phyloP scores from a whole-genome alignment of 768 basidiomycete species.

The Coprinopsis sp. region DNA sequence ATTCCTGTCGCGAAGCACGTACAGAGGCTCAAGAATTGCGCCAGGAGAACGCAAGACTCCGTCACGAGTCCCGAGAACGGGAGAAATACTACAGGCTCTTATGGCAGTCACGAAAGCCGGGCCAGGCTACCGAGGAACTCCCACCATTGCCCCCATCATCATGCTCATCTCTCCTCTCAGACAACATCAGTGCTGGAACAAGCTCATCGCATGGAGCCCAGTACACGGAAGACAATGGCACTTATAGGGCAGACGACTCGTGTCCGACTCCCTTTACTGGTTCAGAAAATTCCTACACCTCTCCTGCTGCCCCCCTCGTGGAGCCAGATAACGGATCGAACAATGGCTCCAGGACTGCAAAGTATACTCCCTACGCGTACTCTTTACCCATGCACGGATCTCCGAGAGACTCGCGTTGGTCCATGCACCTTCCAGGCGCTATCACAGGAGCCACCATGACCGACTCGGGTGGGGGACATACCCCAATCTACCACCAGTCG shows the following conservation, averaged over 20 bases:
- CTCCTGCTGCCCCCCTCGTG: constrained; percentile 40
- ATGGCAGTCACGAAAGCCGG: constrained; percentile 61
- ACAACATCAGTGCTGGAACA: constrained; percentile 9
- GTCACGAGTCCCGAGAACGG: constrained; percentile 62
- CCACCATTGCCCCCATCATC: constrained; percentile 45
- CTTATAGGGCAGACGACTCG: constrained; percentile 49
- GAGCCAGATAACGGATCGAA: constrained; percentile 14
- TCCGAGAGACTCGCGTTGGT: constrained; percentile 38
- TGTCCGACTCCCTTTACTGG: constrained; percentile 43
- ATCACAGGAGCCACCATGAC: constrained; percentile 37
- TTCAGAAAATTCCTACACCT: constrained; percentile 30
- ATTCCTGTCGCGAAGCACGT: constrained; percentile 67
- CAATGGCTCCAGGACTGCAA: constrained; percentile 28
- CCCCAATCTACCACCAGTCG: constrained; percentile 53
- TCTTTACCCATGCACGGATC: constrained; percentile 23
- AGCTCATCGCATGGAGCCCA: constrained; percentile 34
- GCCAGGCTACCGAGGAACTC: constrained; percentile 46
- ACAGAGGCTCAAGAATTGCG: constrained; percentile 57
- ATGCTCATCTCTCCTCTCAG: constrained; percentile 21
- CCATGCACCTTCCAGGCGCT: constrained; percentile 28
- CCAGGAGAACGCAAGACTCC: constrained; percentile 61
- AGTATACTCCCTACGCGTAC: constrained; percentile 51
- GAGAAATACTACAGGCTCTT: constrained; percentile 70
- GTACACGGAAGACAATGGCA: constrained; percentile 33
- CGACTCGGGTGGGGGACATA: constrained; percentile 46